Conservation (phyloP, 129 eudicot species). For the Helianthus annuus region DNA sequence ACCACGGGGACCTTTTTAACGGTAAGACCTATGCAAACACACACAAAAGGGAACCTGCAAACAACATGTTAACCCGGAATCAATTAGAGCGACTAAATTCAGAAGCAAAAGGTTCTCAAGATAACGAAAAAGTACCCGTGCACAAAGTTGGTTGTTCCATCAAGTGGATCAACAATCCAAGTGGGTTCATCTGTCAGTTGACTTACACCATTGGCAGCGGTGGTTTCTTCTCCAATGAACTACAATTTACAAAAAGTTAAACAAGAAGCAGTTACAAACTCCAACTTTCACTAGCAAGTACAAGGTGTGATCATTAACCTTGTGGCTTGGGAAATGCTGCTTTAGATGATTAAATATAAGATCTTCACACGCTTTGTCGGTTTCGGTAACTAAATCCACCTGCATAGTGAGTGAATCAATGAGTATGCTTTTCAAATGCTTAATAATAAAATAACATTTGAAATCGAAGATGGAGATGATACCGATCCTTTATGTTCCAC, state of each 20-base stretch:
- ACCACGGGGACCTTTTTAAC: constrained; percentile 72
- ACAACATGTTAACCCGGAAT: background rate
- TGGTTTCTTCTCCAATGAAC: constrained; percentile 99
- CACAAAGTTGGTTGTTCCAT: constrained; percentile 96
- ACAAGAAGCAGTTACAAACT: constrained; percentile 12
- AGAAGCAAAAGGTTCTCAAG: background rate
- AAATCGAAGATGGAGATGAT: constrained; percentile 1
- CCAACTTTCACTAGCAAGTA: constrained; percentile 4
- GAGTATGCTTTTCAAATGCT: background rate
- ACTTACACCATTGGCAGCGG: constrained; percentile 84
- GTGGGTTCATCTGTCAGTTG: constrained; percentile 97
- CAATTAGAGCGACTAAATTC: background rate
- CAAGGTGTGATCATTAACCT: constrained; percentile 42
- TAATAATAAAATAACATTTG: background rate
- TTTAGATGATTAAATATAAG: constrained; percentile 81
- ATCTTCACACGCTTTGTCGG: constrained; percentile 97
- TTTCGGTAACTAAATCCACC: constrained; percentile 99
- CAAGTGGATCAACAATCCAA: constrained; percentile 99
- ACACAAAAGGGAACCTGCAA: constrained; percentile 93
- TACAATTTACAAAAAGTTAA: constrained; percentile 27
- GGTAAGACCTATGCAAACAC: constrained; percentile 95
- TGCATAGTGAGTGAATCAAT: constrained; percentile 22
- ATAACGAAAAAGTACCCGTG: constrained; percentile 60
- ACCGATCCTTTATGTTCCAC: constrained; percentile 99
- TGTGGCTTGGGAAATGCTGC: constrained; percentile 66